These are phyloP conservation scores for Juglanconis juglandina DNA, from an alignment of 2,329 filamentous ascomycete species.

Conservation along the genomic window DNA sequence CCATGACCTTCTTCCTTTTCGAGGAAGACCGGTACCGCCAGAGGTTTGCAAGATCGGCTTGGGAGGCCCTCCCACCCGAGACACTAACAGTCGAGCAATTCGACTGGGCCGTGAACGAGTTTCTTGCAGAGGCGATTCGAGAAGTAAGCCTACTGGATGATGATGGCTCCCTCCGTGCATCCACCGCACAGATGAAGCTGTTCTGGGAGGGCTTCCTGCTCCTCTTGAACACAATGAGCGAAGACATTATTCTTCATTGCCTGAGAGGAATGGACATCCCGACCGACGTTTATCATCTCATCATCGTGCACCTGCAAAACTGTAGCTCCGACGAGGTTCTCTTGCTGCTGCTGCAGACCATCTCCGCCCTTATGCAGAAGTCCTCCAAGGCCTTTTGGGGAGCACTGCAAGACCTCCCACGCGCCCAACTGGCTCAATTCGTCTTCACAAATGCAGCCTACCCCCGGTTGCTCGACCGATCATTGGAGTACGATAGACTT, in stretches of 20 bases:
- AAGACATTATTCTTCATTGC: slow-evolving; percentile 71
- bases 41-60: slow-evolving; percentile 66
- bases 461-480: slow-evolving; percentile 57
- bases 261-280: slow-evolving; percentile 76
- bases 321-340: slow-evolving; percentile 57
- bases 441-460: slow-evolving; percentile 72
- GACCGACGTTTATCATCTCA: slow-evolving; percentile 65
- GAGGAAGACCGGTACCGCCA: slow-evolving; percentile 61
- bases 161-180: slow-evolving; percentile 2
- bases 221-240: slow-evolving; percentile 71
- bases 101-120: slow-evolving; percentile 79
- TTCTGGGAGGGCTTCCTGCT: slow-evolving; percentile 78
- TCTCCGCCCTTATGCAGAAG: slow-evolving; percentile 69
- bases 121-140: slow-evolving; percentile 62
- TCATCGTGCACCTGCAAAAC: slow-evolving; percentile 51
- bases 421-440: slow-evolving; percentile 77
- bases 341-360: slow-evolving; percentile 64
- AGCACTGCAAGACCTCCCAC: slow-evolving; percentile 75
- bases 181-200: slow-evolving; percentile 56
- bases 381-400: slow-evolving; percentile 83
- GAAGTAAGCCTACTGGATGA: slow-evolving; percentile 8
- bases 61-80: slow-evolving; percentile 61
- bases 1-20: slow-evolving; percentile 82
- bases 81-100: slow-evolving; percentile 70
- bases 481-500: slow-evolving; percentile 51